Conservation (phyloP, 2,329 filamentous ascomycete genomes). For the Diplodia scrobiculata region DNA sequence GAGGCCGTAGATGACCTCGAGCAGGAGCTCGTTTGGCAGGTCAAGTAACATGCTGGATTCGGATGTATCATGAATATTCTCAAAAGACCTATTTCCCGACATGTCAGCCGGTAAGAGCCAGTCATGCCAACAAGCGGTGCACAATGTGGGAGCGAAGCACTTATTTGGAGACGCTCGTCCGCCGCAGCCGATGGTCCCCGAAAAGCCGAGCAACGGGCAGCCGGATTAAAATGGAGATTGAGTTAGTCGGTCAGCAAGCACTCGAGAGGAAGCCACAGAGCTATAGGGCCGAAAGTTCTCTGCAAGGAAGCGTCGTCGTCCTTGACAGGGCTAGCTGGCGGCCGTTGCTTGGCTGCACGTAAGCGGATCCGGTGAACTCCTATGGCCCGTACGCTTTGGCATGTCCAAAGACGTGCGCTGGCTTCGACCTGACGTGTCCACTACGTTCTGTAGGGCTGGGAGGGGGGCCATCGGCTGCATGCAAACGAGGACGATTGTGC, state of each 20-base stretch:
- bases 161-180: not conserved
- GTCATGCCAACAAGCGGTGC: not conserved
- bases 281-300: not conserved
- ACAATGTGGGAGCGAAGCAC: not conserved
- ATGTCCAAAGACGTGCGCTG: constrained; percentile 4
- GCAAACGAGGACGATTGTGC: not conserved
- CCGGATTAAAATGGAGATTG: not conserved
- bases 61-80: not conserved
- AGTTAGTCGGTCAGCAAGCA: not conserved
- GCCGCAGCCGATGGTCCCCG: not conserved
- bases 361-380: not conserved
- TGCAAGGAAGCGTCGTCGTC: not conserved
- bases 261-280: not conserved
- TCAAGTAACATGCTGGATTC: constrained; percentile 30
- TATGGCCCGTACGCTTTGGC: not conserved
- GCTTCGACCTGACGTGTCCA: constrained; percentile 8
- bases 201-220: not conserved
- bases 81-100: not conserved
- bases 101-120: constrained; percentile 13
- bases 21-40: constrained; percentile 35
- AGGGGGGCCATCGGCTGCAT: not conserved
- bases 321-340: not conserved
- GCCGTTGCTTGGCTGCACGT: constrained; percentile 2
- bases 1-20: constrained; percentile 32
- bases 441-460: not conserved